Conservation (phyloP, 2,329 filamentous ascomycete genomes). For the Aspergillus aculeatus region DNA sequence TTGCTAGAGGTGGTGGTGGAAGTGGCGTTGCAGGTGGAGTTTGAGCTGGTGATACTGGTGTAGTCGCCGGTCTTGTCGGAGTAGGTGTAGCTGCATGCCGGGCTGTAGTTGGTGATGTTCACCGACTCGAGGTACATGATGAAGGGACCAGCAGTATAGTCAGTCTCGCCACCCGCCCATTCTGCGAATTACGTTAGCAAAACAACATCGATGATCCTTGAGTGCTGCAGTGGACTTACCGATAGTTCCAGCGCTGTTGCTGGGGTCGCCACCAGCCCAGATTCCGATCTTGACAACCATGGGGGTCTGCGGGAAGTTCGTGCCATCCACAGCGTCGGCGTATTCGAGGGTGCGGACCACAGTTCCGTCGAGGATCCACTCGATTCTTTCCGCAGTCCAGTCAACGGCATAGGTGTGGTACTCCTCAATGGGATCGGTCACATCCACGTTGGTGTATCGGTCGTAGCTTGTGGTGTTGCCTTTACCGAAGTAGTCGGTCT, state of each 20-base stretch:
- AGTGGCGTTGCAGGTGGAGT: slow-evolving; percentile 4
- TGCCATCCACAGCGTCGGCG: slow-evolving; percentile 57
- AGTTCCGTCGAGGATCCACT: slow-evolving; percentile 64
- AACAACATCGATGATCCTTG: neutral
- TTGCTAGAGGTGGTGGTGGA: neutral
- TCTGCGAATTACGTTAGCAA: slow-evolving; percentile 27
- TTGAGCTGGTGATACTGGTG: slow-evolving; percentile 55
- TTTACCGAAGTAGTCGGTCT: slow-evolving; percentile 97
- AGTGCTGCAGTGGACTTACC: neutral
- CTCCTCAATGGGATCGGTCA: slow-evolving; percentile 55
- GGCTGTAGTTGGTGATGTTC: slow-evolving; percentile 56
- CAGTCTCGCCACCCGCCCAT: slow-evolving; percentile 69
- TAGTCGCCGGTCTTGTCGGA: slow-evolving; percentile 59
- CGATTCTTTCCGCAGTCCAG: slow-evolving; percentile 64
- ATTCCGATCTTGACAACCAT: slow-evolving; percentile 69
- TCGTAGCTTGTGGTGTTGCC: slow-evolving; percentile 77
- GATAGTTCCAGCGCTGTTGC: slow-evolving; percentile 51
- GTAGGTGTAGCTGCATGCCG: slow-evolving; percentile 64
- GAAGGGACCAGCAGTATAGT: slow-evolving; percentile 66
- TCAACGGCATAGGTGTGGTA: slow-evolving; percentile 54
- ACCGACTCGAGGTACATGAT: slow-evolving; percentile 70
- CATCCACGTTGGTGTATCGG: slow-evolving; percentile 73
- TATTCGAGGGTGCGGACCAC: slow-evolving; percentile 62
- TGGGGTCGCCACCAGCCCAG: slow-evolving; percentile 63
- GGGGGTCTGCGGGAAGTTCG: slow-evolving; percentile 69